Conservation (phyloP, 192 early-diverging fungal genomes). For the Irineochytrium annulatum region DNA sequence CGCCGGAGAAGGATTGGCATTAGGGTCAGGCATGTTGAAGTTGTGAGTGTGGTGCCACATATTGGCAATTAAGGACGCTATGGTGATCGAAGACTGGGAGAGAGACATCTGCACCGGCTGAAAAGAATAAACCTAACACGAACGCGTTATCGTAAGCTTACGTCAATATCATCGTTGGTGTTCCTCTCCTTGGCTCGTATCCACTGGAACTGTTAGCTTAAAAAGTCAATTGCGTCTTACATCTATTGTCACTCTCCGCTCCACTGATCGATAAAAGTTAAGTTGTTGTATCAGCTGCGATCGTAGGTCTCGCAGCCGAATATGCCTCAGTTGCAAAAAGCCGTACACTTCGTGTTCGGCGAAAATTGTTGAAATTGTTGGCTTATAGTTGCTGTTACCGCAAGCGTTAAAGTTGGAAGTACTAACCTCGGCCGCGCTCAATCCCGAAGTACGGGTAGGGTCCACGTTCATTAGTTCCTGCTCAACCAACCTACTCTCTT, state of each 20-base stretch:
- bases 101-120: not conserved
- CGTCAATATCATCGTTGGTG: not conserved
- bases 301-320: slow-evolving; percentile 36
- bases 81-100: not conserved
- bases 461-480: slow-evolving; percentile 34
- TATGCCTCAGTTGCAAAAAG: slow-evolving; percentile 40
- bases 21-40: not conserved
- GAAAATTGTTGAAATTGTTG: slow-evolving; percentile 46
- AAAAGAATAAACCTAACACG: not conserved
- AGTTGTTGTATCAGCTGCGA: slow-evolving; percentile 38
- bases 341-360: slow-evolving; percentile 50
- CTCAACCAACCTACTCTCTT: slow-evolving; percentile 35
- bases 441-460: slow-evolving; percentile 11
- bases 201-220: slow-evolving; percentile 7
- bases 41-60: not conserved
- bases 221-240: slow-evolving; percentile 15
- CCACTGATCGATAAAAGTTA: slow-evolving; percentile 51
- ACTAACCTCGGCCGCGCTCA: no score
- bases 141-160: not conserved
- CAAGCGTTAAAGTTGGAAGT: not conserved
- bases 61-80: not conserved
- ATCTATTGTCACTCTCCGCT: slow-evolving; percentile 45
- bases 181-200: not conserved
- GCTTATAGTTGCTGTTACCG: slow-evolving; percentile 9
- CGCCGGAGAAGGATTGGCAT: no score